Conservation (phyloP, 352 stramenopile species). For the Phytophthora megakarya region DNA sequence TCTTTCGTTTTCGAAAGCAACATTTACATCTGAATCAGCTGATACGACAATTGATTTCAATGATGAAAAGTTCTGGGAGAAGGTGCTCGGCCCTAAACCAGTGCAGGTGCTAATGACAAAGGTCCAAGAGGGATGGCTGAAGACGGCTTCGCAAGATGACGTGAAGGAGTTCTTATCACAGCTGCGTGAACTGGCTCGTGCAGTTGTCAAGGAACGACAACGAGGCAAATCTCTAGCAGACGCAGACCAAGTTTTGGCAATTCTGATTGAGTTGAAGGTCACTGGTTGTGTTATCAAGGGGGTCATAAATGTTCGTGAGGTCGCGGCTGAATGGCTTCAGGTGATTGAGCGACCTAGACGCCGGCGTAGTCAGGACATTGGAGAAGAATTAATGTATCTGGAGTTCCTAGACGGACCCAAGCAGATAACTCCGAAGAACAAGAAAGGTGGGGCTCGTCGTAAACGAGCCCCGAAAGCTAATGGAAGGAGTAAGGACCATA, state of each 20-base stretch:
- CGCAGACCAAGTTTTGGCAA: slow-evolving; percentile 85
- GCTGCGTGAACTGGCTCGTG: slow-evolving; percentile 75
- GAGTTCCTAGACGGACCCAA: slow-evolving; percentile 84
- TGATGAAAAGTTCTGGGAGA: slow-evolving; percentile 92
- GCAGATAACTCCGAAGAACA: slow-evolving; percentile 42
- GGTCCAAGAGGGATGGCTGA: slow-evolving; percentile 84
- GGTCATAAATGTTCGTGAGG: slow-evolving; percentile 73
- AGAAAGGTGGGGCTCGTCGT: slow-evolving; percentile 41
- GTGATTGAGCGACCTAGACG: slow-evolving; percentile 89
- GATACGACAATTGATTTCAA: slow-evolving; percentile 91
- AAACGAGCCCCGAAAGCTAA: slow-evolving; percentile 47
- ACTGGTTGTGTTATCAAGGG: slow-evolving; percentile 77
- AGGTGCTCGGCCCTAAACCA: slow-evolving; percentile 86
- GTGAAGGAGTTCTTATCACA: slow-evolving; percentile 85
- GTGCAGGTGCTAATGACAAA: slow-evolving; percentile 89
- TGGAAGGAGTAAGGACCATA: slow-evolving; percentile 39
- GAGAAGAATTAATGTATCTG: slow-evolving; percentile 87
- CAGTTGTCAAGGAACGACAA: slow-evolving; percentile 85
- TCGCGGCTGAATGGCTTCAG: slow-evolving; percentile 84
- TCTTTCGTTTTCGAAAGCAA: slow-evolving; percentile 89
- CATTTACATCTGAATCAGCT: slow-evolving; percentile 85
- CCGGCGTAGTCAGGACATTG: slow-evolving; percentile 80
- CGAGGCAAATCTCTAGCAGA: slow-evolving; percentile 82
- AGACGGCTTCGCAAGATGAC: slow-evolving; percentile 73
- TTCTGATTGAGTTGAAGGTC: slow-evolving; percentile 89